Base-by-base conservation (phyloP, 805 yeast species). In the Lipomyces oligophaga region DNA sequence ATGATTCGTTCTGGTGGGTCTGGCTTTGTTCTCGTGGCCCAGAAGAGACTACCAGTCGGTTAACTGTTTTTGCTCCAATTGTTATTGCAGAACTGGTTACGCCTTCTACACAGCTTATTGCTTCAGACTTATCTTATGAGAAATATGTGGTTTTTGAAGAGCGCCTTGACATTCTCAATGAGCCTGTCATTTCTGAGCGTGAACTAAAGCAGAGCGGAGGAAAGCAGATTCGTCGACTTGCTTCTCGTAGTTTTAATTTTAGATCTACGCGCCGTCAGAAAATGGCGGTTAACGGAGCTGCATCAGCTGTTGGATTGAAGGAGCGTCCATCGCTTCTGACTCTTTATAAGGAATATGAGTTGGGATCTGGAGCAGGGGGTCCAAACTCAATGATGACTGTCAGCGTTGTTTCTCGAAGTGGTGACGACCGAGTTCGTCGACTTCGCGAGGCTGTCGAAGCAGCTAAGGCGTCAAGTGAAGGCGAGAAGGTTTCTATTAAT, bases 1-100 rank as follows among this genome's bases (percentile, higher is more conserved):
- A 50, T 26, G 49, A 50, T 13, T 18, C 49, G 18, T 47, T 43
- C 31, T 43, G 39, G 39, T 46, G 53, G 55, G 42, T 38, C 16
- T 50, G 55, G 55, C 34, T 42, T 15, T 43, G 49, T 28, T 45
- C 44, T 0, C 45, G 39, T 21, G 55, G 52, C 4, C 40, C 45
- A 5, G 55, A 50, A 18, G 55, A 50, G 33, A 33, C 44, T 10
- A 5, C 27, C 15, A 7, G 27, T 2, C 48, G 55, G 22, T n/a
- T 19, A 25, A 4, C 13, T 3, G 36, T 40, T 19, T 50, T 50
- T 36, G 15, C 43, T 3, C 4, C 54, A 6, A 41, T 20, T 24
- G 50, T 34, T 7, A 24, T 45, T 5, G 44, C 41, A 6, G 54
- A 49, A 36, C 11, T 41, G 28, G 31, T 27, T 15, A 40, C 41